These are phyloP conservation scores for Hygrocybe punicea DNA, from an alignment of 768 basidiomycete genomes.

Conservation along the genomic window DNA sequence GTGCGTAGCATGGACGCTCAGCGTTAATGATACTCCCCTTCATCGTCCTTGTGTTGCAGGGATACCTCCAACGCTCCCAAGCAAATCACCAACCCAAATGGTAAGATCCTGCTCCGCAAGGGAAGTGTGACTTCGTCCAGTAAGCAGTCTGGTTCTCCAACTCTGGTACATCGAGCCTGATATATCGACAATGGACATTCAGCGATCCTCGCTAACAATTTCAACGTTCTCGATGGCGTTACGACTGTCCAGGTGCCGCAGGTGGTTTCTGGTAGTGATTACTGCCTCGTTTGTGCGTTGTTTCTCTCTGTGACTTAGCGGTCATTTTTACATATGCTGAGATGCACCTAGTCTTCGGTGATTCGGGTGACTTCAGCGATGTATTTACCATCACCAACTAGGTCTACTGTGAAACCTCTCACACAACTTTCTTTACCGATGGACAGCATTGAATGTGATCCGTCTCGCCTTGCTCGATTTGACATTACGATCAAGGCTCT, in stretches of 20 bases:
- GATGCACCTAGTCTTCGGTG: conserved; percentile 42
- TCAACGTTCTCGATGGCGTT: conserved; percentile 36
- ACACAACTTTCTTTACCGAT: too few species aligned
- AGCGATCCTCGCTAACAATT: conserved; percentile 32
- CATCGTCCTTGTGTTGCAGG: conserved; percentile 24
- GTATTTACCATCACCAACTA: conserved; percentile 7
- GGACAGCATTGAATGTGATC: too few species aligned
- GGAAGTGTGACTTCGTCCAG: conserved; percentile 16
- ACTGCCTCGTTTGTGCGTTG: conserved; percentile 44
- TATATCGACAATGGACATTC: conserved; percentile 16
- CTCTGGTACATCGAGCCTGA: conserved; percentile 14
- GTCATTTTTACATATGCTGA: background rate
- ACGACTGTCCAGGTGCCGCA: conserved; percentile 38
- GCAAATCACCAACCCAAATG: conserved; percentile 39
- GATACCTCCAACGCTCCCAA: conserved; percentile 38
- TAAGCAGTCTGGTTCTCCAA: background rate
- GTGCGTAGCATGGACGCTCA: conserved; percentile 16
- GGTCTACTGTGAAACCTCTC: too few species aligned
- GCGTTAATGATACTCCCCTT: background rate
- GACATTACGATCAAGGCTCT: too few species aligned
- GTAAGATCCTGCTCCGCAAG: conserved; percentile 22
- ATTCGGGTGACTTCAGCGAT: conserved; percentile 41
- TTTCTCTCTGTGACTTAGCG: background rate
- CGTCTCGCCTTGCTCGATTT: too few species aligned
- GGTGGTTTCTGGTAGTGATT: conserved; percentile 29